Evolutionary conservation across 2,329 filamentous ascomycete species (phyloP).

Genomic region (Teratosphaeria destructans): DNA sequence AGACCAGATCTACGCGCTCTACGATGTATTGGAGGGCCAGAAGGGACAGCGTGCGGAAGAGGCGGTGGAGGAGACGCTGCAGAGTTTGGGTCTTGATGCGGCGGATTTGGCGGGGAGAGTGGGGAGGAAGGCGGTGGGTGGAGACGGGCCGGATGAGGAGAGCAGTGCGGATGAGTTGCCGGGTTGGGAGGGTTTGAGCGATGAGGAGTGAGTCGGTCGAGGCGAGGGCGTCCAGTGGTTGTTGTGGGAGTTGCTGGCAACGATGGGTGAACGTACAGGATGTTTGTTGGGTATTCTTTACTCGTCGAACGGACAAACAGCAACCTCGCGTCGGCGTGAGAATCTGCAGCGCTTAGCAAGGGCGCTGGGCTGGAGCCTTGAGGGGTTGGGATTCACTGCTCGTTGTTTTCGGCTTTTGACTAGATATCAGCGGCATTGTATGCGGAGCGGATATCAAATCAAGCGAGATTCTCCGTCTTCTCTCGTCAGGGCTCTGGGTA

Average conservation of each 20-base stretch:
- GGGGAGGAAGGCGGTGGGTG: constrained; percentile 7
- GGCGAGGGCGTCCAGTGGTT: neutral
- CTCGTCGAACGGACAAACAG: no score
- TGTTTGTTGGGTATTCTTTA: neutral
- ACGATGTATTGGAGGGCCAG: constrained; percentile 75
- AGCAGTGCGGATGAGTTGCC: constrained; percentile 21
- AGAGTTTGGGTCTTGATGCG: constrained; percentile 31
- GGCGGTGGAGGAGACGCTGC: constrained; percentile 33
- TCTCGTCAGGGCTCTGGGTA: no score
- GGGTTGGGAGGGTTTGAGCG: constrained; percentile 22
- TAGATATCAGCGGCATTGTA: neutral
- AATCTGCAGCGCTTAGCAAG: neutral
- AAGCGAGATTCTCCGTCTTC: no score
- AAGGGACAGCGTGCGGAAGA: constrained; percentile 46
- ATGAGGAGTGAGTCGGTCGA: constrained; percentile 13
- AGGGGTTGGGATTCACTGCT: neutral
- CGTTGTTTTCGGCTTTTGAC: neutral
- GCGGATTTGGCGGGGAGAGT: constrained; percentile 21
- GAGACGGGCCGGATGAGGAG: constrained; percentile 15
- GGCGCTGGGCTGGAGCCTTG: neutral
- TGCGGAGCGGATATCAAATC: no score
- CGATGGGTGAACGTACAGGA: neutral
- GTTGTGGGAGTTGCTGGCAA: neutral
- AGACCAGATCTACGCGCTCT: constrained; percentile 70
- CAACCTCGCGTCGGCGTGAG: no score